Evolutionary conservation across 371 early-diverging fungal genomes (phyloP).

Genomic region (Mortierella sp.): DNA sequence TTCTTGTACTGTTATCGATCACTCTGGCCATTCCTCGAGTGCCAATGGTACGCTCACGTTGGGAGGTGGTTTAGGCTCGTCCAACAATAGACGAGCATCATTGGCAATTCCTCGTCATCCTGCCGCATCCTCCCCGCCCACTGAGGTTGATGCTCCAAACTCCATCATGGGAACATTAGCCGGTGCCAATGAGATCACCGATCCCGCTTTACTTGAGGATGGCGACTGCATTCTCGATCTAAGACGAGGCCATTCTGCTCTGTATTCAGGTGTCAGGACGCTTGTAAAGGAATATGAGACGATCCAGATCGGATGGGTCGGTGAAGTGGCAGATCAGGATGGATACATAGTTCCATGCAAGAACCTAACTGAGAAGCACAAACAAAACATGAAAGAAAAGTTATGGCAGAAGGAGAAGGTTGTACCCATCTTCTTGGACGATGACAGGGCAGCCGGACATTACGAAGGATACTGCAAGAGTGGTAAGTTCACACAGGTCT

Average conservation of each 20-base stretch:
- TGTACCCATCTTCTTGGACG: constrained; percentile 86
- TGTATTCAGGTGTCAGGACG: constrained; percentile 80
- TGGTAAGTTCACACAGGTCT: constrained; percentile 61
- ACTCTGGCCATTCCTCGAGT: constrained; percentile 1
- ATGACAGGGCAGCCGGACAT: constrained; percentile 76
- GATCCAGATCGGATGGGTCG: constrained; percentile 80
- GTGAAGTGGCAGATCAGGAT: constrained; percentile 62
- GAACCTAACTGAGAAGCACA: constrained; percentile 57
- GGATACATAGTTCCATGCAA: constrained; percentile 52
- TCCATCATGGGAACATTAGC: neutral
- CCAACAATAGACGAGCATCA: constrained; percentile 39
- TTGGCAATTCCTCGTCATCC: constrained; percentile 38
- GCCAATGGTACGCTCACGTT: neutral
- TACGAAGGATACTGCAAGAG: constrained; percentile 95
- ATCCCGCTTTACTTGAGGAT: constrained; percentile 2
- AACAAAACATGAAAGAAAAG: constrained; percentile 57
- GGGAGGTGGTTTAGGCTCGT: constrained; percentile 14
- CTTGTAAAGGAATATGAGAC: constrained; percentile 65
- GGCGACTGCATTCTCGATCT: constrained; percentile 51
- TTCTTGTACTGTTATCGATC: constrained; percentile 61
- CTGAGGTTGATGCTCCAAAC: neutral
- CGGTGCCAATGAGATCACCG: neutral
- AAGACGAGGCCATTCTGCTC: constrained; percentile 81
- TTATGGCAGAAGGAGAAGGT: constrained; percentile 67
- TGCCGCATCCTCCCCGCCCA: constrained; percentile 21